Base-by-base conservation (phyloP, 2,329 filamentous ascomycete genomes). In the Sporothrix globosa region DNA sequence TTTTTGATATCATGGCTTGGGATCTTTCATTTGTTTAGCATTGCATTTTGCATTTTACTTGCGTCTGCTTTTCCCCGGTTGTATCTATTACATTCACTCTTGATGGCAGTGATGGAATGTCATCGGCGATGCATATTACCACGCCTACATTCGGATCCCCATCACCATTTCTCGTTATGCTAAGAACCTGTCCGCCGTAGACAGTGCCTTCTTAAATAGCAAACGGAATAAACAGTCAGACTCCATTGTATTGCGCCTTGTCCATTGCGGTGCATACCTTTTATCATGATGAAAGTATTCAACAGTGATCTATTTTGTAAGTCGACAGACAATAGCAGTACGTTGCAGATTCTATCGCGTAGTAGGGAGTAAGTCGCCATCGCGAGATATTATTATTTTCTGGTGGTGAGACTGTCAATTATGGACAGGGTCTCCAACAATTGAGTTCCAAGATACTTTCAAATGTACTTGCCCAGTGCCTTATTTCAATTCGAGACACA, bases 161-260 rank as follows among this genome's bases (percentile, higher is more conserved):
- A 44, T 54, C 50, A 44, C 27, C 50, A 19, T 17, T 19, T 67
- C 50, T 54, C 50, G 65, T 67, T 67, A 27, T 67, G 65, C 65
- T 67, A 67, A 67, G 65, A 67, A 19, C 50, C 50, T 67, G 65
- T 67, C 65, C 65, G 34, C 21, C 9, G 14, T 7, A 67, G 65
- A 21, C 65, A 67, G 65, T 44, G 50, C 21, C 65, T 44, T 67
- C 65, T 67, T 56, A 13, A 67, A 67, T 67, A 67, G 65, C 50
- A 54, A 67, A 67, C 65, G 34, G 11, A 54, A 41, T 24, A 44
- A n/a, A 48, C 24, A 65, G 14, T 17, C 24, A 27, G 9, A 48
- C 41, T 19, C 30, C 34, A 46, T 46, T 9, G 1, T 4, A 24
- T 44, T 24, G 34, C n/a, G 7, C 21, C 3, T 27, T 11, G 58